A percentile compares a stretch with the other conserved stretches of the same genome.
Conservation (phyloP, 148 eudicot species). For the Selenicereus undatus region DNA sequence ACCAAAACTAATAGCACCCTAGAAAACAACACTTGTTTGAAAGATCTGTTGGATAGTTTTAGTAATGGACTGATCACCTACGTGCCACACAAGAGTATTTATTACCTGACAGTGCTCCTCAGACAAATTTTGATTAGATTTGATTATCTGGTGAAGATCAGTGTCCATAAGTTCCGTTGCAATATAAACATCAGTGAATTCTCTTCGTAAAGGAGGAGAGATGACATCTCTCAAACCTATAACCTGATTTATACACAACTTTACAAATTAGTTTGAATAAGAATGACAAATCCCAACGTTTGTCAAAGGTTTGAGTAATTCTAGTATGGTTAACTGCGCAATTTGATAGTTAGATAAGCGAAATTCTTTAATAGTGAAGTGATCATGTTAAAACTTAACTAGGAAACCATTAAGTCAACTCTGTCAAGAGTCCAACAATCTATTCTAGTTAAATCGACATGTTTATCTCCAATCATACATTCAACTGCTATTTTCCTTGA, state of each 20-base stretch:
- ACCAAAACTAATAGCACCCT: too few relatives aligned
- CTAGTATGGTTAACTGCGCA: background rate
- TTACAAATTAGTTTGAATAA: background rate
- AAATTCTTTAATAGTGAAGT: background rate
- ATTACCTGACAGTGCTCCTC: conserved; percentile 95
- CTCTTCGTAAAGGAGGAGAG: conserved; percentile 72
- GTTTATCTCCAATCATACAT: background rate
- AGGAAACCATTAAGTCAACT: background rate
- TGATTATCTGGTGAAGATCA: conserved; percentile 93
- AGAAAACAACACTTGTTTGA: background rate
- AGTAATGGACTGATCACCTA: background rate
- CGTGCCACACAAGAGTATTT: background rate
- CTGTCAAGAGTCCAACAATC: background rate
- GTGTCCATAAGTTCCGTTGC: conserved; percentile 91
- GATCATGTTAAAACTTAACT: background rate
- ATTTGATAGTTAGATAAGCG: background rate
- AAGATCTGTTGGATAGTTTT: background rate
- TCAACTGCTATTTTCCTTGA: background rate
- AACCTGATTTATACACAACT: conserved; percentile 40
- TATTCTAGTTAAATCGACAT: background rate
- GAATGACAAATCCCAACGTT: background rate
- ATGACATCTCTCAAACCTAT: conserved; percentile 73
- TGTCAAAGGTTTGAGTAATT: background rate
- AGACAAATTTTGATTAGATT: conserved; percentile 77
- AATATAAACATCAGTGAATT: conserved; percentile 84